A percentile compares a stretch with the other conserved stretches of the same genome.
Conservation (phyloP, 768 basidiomycete genomes). For the Terana coerulea region DNA sequence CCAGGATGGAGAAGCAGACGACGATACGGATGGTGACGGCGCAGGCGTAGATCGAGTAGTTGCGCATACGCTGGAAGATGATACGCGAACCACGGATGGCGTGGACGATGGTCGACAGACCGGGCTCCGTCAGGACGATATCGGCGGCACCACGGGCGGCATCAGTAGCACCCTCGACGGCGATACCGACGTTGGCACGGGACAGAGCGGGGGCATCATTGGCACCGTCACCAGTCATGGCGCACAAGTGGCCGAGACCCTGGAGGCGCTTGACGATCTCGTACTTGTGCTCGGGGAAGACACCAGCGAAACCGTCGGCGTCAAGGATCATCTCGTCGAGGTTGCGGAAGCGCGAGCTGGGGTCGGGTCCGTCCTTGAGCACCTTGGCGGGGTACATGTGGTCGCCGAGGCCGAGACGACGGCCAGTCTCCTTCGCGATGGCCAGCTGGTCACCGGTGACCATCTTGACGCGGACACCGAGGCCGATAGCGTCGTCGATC, state of each 20-base stretch:
- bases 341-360: slow-evolving; percentile 75
- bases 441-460: slow-evolving; percentile 99
- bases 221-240: slow-evolving; percentile 99
- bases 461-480: slow-evolving; percentile 99
- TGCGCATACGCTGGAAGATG: slow-evolving; percentile 99
- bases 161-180: slow-evolving; percentile 98
- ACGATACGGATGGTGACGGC: slow-evolving; percentile 98
- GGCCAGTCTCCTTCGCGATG: slow-evolving; percentile 98
- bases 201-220: slow-evolving; percentile 98
- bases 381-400: slow-evolving; percentile 99
- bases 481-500: slow-evolving; percentile 92
- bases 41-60: slow-evolving; percentile 97
- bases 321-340: slow-evolving; percentile 99
- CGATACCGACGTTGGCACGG: slow-evolving; percentile 98
- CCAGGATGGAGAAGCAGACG: slow-evolving; percentile 93
- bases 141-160: slow-evolving; percentile 98
- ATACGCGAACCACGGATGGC: slow-evolving; percentile 97
- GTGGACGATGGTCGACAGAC: slow-evolving; percentile 98
- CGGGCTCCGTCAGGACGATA: slow-evolving; percentile 96
- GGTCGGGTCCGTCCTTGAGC: slow-evolving; percentile 93
- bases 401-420: slow-evolving; percentile 96
- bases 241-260: slow-evolving; percentile 91
- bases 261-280: slow-evolving; percentile 99
- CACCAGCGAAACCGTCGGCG: slow-evolving; percentile 98
- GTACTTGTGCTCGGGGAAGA: slow-evolving; percentile 99